Evolutionary conservation across 805 yeast genomes (phyloP).

Genomic region (Zygoascus bituminiphila): DNA sequence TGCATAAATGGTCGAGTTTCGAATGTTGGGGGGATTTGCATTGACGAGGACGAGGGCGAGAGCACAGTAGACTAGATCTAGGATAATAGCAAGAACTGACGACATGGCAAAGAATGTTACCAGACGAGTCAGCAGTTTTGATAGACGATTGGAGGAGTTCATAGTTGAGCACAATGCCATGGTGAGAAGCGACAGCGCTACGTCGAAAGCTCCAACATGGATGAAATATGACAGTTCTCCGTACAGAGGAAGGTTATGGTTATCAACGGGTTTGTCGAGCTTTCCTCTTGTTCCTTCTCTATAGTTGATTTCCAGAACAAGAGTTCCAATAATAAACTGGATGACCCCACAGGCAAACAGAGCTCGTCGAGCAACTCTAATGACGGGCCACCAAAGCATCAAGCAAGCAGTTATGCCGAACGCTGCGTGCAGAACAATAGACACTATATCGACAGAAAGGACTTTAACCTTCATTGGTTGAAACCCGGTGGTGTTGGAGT

Average conservation of each 20-base stretch:
- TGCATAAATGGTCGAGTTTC: slow-evolving; percentile 2
- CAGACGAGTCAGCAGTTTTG: slow-evolving; percentile 13
- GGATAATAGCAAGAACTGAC: slow-evolving; percentile 9
- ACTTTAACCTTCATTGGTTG: background rate
- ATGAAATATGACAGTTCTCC: background rate
- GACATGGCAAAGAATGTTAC: slow-evolving; percentile 14
- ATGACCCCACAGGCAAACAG: background rate
- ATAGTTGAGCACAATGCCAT: background rate
- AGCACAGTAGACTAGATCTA: slow-evolving; percentile 19
- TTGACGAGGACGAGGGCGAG: slow-evolving; percentile 13
- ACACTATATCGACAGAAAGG: background rate
- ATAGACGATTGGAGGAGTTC: slow-evolving; percentile 14
- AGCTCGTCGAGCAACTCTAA: background rate
- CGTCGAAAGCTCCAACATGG: background rate
- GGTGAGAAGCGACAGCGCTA: background rate
- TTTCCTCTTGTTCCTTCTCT: background rate
- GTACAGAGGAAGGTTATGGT: background rate
- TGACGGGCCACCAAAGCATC: background rate
- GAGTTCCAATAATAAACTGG: background rate
- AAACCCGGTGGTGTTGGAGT: background rate
- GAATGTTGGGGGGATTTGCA: background rate
- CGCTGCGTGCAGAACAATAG: background rate
- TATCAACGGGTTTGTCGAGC: background rate
- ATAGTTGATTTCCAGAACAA: background rate
- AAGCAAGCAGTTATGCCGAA: background rate